These are phyloP conservation scores for Hymenoscyphus repandus DNA, from an alignment of 2,329 filamentous ascomycete species.

Conservation along the genomic window DNA sequence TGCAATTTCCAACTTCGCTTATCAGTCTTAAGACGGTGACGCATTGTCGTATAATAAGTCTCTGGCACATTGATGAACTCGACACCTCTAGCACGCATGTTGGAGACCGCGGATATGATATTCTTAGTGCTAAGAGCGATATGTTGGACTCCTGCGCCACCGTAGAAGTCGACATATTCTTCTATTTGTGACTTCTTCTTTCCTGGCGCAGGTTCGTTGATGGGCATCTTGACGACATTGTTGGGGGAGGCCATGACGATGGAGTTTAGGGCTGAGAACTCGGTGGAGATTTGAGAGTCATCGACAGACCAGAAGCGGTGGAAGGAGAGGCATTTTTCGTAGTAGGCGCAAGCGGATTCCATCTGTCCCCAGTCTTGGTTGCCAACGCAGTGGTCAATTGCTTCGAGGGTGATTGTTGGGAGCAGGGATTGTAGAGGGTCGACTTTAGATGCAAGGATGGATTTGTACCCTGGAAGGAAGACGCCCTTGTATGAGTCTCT, in stretches of 20 bases:
- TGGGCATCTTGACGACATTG: constrained; percentile 92
- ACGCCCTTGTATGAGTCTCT: constrained; percentile 63
- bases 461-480: constrained; percentile 80
- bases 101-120: constrained; percentile 72
- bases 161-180: constrained; percentile 87
- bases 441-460: constrained; percentile 37
- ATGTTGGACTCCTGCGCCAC: constrained; percentile 86
- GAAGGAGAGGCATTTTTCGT: constrained; percentile 85
- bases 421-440: constrained; percentile 37
- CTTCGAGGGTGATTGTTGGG: constrained; percentile 61
- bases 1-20: constrained; percentile 57
- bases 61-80: constrained; percentile 87
- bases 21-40: constrained; percentile 62
- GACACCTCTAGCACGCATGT: constrained; percentile 78
- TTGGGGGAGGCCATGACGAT: constrained; percentile 87
- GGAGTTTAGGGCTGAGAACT: constrained; percentile 82
- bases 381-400: constrained; percentile 94
- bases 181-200: constrained; percentile 94
- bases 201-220: constrained; percentile 89
- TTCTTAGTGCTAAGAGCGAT: constrained; percentile 79
- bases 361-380: constrained; percentile 97
- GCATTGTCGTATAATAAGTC: constrained; percentile 82
- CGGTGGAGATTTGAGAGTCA: constrained; percentile 86
- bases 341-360: constrained; percentile 59
- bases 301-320: constrained; percentile 98